Percentiles rank a stretch among this genome's conserved stretches.
phyloP scores from a whole-genome alignment of 805 yeast species.

The Metschnikowia lachancei region DNA sequence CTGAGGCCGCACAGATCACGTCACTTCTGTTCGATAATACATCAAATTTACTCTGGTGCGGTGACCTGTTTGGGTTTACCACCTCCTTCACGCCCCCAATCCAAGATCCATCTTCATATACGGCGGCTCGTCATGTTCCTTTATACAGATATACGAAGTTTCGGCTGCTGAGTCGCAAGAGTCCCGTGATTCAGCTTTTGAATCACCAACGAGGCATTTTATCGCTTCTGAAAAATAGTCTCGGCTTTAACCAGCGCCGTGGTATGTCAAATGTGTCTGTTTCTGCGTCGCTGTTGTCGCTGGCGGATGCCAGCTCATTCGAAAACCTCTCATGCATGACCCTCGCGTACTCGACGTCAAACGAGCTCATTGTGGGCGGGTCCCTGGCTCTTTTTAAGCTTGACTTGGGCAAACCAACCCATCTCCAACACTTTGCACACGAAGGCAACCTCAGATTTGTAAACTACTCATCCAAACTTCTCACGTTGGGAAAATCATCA shows the following conservation, averaged over 20 bases:
- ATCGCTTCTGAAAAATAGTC: conserved; percentile 30
- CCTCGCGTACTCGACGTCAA: conserved; percentile 28
- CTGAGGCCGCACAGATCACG: conserved; percentile 22
- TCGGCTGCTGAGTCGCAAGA: conserved; percentile 20
- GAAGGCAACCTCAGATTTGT: conserved; percentile 46
- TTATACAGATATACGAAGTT: conserved; percentile 39
- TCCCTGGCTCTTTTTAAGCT: conserved; percentile 28
- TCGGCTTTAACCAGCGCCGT: conserved; percentile 35
- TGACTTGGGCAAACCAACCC: conserved; percentile 33
- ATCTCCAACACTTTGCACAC: conserved; percentile 34
- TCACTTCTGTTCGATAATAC: conserved; percentile 57
- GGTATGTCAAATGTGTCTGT: conserved; percentile 27
- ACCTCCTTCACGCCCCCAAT: conserved; percentile 31
- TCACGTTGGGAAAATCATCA: conserved; percentile 55
- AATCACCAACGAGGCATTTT: conserved; percentile 35
- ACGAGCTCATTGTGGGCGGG: conserved; percentile 33
- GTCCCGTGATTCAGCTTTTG: conserved; percentile 29
- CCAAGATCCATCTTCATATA: conserved; percentile 15
- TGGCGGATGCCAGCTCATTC: conserved; percentile 17
- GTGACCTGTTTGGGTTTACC: conserved; percentile 58
- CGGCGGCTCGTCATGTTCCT: conserved; percentile 18
- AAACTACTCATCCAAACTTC: conserved; percentile 45
- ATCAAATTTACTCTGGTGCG: conserved; percentile 83
- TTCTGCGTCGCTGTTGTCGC: conserved; percentile 13
- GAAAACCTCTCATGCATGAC: conserved; percentile 32